These are phyloP conservation scores for Hanseniaspora guilliermondii DNA, from an alignment of 805 yeast species.

Conservation along the genomic window DNA sequence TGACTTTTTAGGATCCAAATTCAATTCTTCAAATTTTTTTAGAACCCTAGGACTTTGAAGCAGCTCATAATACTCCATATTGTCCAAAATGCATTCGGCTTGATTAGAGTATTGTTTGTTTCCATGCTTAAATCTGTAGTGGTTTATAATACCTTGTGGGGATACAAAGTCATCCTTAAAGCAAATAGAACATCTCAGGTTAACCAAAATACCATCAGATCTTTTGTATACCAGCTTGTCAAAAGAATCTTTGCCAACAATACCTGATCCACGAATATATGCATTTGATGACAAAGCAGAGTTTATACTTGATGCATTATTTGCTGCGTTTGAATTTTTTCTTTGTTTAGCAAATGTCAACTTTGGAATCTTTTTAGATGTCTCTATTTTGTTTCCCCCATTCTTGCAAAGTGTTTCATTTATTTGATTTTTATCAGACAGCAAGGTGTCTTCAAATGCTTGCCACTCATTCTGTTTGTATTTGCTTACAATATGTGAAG, in stretches of 20 bases:
- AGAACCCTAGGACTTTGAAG: conserved; percentile 27
- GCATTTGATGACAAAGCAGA: background rate
- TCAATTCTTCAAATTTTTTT: conserved; percentile 21
- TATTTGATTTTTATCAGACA: too few relatives aligned
- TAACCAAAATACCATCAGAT: conserved; percentile 59
- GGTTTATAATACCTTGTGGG: conserved; percentile 72
- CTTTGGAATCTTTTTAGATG: background rate
- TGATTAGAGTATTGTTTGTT: conserved; percentile 57
- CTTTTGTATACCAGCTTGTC: conserved; percentile 46
- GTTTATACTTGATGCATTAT: background rate
- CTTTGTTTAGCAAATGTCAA: background rate
- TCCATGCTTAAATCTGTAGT: conserved; percentile 56
- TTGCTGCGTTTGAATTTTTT: background rate
- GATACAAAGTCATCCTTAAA: conserved; percentile 57
- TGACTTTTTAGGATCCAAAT: conserved; percentile 21
- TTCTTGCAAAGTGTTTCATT: too few relatives aligned
- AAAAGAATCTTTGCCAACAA: conserved; percentile 30
- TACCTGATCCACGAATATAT: conserved; percentile 28
- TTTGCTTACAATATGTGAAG: background rate
- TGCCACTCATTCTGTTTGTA: background rate
- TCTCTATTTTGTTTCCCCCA: background rate
- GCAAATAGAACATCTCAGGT: conserved; percentile 58
- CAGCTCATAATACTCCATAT: conserved; percentile 44
- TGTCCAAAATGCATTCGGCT: conserved; percentile 57
- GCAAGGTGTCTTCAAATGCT: background rate